Base-by-base conservation (phyloP, 805 yeast genomes). In the Wickerhamiella cacticola region DNA sequence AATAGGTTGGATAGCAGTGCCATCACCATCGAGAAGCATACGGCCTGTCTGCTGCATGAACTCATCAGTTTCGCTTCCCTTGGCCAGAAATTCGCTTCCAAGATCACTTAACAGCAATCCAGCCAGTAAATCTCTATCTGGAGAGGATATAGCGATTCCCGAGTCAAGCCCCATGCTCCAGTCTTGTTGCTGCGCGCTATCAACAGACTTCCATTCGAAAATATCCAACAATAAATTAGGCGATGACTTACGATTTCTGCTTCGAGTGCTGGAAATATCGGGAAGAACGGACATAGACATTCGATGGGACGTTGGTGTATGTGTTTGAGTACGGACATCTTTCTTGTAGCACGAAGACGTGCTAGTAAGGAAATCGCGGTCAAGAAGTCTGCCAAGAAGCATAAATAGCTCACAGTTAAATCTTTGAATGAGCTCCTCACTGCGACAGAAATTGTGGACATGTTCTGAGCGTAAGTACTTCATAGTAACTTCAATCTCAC, bases 391-490 rank as follows among this genome's bases (percentile, higher is more conserved):
- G 41, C 52, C 51, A 6, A 59, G 54, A 15, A 63, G 53, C 16
- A 46, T 53, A 12, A 59, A 64, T 3, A 63, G 51, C 47, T 64
- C 68, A 33, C 63, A 60, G 39, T 60, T 56, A 38, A 59, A 63
- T 13, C 68, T 48, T 34, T 62, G 68, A 26, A 64, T 55, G n/a
- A 56, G 48, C 48, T 64, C 68, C 45, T 64, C 68, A 10, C 63
- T 62, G 4, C 54, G 58, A 36, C 66, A 57, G 33, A 63, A 53
- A 40, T 62, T 63, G 39, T 61, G 65, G 21, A 61, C 59, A 2
- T 59, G 56, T 48, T 58, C 57, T 10, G 59, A 57, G 13, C 58
- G 53, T 42, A 64, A 49, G 57, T 58, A 64, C 19, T 54, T 50
- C 29, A 50, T 38, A 5, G 63, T 61, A 0, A 53, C 47, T 13